Conservation (phyloP, 805 yeast species). For the Monosporozyma aerobia region DNA sequence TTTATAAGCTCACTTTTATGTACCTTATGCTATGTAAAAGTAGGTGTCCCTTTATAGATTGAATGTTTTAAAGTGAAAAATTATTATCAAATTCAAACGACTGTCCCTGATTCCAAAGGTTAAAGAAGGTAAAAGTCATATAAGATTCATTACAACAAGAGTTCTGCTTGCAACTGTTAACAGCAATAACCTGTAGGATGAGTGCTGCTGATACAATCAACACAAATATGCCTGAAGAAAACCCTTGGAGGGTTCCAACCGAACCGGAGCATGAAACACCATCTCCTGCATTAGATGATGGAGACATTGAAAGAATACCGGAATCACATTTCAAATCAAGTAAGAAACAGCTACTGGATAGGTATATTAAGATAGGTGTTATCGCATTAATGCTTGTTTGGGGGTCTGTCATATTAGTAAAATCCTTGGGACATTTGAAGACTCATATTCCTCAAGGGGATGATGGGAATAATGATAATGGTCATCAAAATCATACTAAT, state of each 20-base stretch:
- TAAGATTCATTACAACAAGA: no score
- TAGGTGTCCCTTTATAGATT: not conserved
- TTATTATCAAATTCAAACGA: not conserved
- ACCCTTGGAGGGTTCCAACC: not conserved
- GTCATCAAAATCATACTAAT: not conserved
- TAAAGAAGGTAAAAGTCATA: not conserved
- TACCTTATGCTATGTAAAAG: no score
- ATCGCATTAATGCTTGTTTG: slow-evolving; percentile 15
- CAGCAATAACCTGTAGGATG: not conserved
- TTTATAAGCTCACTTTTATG: not conserved
- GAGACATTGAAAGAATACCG: slow-evolving; percentile 13
- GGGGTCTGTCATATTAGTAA: slow-evolving; percentile 18
- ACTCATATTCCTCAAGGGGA: not conserved
- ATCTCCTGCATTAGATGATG: not conserved
- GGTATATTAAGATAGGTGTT: slow-evolving; percentile 9
- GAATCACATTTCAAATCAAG: slow-evolving; percentile 7
- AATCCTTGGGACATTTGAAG: slow-evolving; percentile 3
- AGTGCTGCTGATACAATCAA: not conserved
- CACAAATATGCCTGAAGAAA: slow-evolving; percentile 9
- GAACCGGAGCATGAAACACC: not conserved
- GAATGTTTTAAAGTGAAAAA: not conserved
- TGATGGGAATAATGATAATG: not conserved
- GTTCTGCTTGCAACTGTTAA: no score
- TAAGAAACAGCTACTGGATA: slow-evolving; percentile 7
- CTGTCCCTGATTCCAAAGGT: not conserved